phyloP scores from a whole-genome alignment of 192 early-diverging fungal species.

The Umbelopsis ramanniana region DNA sequence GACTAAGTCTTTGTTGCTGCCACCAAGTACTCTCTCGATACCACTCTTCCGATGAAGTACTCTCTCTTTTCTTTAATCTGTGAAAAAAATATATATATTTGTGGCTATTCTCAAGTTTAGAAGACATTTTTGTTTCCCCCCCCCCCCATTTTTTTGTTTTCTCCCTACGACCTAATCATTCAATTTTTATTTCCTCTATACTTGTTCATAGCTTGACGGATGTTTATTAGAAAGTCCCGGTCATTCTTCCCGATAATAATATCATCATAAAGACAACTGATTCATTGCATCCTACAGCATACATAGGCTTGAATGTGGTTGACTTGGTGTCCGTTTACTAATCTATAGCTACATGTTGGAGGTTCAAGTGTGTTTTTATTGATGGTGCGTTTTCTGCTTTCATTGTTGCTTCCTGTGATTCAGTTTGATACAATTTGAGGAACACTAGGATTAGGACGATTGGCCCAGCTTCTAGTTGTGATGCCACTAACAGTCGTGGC shows the following conservation, averaged over 20 bases:
- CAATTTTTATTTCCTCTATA: neutral
- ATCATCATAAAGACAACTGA: neutral
- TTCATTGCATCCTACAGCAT: too few relatives aligned
- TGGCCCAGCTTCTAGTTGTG: neutral
- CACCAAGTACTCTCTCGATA: too few relatives aligned
- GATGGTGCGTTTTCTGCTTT: neutral
- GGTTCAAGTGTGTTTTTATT: neutral
- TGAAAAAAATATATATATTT: too few relatives aligned
- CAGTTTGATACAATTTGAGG: neutral
- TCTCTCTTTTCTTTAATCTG: too few relatives aligned
- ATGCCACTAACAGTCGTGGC: neutral
- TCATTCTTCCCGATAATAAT: slow-evolving; percentile 1
- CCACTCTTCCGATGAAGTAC: too few relatives aligned
- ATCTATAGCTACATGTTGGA: too few relatives aligned
- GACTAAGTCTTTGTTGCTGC: slow-evolving; percentile 17
- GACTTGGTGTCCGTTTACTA: too few relatives aligned
- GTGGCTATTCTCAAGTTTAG: slow-evolving; percentile 8
- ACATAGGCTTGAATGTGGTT: too few relatives aligned
- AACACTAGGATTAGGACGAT: slow-evolving; percentile 2
- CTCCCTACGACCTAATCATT: neutral
- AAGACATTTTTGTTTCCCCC: neutral
- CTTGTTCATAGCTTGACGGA: slow-evolving; percentile 7
- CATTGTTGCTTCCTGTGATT: neutral
- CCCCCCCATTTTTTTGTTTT: neutral
- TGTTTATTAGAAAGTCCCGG: slow-evolving; percentile 5